These are phyloP conservation scores for Exophiala mesophila DNA, from an alignment of 2,329 filamentous ascomycete species.

Conservation along the genomic window DNA sequence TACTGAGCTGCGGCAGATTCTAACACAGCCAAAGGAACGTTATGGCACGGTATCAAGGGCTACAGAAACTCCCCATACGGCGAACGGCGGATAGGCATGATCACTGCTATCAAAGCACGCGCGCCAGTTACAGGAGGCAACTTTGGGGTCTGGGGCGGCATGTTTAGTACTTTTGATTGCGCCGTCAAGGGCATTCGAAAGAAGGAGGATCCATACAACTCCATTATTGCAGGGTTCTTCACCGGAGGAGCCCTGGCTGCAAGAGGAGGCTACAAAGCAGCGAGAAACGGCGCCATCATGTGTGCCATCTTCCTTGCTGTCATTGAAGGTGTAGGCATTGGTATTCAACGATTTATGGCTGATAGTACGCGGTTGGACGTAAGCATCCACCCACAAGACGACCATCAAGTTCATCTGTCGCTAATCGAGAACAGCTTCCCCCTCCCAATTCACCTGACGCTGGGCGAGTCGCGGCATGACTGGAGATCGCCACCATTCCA, in stretches of 20 bases:
- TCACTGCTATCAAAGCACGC: constrained; percentile 96
- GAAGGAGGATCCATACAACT: constrained; percentile 98
- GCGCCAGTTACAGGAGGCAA: constrained; percentile 95
- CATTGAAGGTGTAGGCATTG: constrained; percentile 96
- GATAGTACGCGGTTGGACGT: constrained; percentile 81
- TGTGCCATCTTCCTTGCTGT: constrained; percentile 91
- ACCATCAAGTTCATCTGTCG: background rate
- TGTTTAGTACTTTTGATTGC: constrained; percentile 96
- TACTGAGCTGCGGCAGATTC: no score
- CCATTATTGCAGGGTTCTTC: constrained; percentile 95
- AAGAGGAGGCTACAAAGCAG: constrained; percentile 84
- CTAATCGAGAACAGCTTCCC: constrained; percentile 24
- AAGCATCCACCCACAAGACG: no score
- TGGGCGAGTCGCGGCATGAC: constrained; percentile 26
- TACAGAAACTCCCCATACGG: constrained; percentile 86
- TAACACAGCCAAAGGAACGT: constrained; percentile 70
- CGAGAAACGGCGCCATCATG: constrained; percentile 91
- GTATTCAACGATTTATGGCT: constrained; percentile 90
- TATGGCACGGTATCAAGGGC: constrained; percentile 97
- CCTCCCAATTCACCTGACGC: constrained; percentile 26
- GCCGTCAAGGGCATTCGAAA: constrained; percentile 87
- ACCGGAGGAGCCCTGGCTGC: constrained; percentile 89
- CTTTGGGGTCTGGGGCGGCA: constrained; percentile 94
- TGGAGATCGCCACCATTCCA: constrained; percentile 22
- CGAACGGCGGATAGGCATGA: constrained; percentile 88